Conservation (phyloP, 805 yeast genomes). For the Yamadazyma sp. region DNA sequence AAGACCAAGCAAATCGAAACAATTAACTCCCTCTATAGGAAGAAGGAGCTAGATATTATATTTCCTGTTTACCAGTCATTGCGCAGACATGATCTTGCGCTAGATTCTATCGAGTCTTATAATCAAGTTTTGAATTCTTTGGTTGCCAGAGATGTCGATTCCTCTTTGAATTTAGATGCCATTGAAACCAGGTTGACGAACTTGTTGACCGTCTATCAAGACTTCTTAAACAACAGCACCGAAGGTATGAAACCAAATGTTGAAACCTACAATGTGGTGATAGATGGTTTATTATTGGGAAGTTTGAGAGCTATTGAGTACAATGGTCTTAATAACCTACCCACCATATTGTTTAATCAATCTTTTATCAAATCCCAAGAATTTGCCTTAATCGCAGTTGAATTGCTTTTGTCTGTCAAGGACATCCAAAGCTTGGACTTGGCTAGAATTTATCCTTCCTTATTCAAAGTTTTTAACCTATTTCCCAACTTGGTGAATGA, state of each 20-base stretch:
- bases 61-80: constrained; percentile 44
- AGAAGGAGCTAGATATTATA: constrained; percentile 31
- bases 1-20: constrained; percentile 11
- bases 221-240: constrained; percentile 39
- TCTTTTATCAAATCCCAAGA: constrained; percentile 44
- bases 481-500: constrained; percentile 29
- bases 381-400: constrained; percentile 44
- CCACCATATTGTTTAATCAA: constrained; percentile 34
- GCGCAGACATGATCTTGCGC: constrained; percentile 31
- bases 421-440: constrained; percentile 35
- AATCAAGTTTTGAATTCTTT: constrained; percentile 57
- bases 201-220: constrained; percentile 66
- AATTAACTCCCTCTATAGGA: constrained; percentile 6
- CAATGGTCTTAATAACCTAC: constrained; percentile 11
- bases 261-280: constrained; percentile 50
- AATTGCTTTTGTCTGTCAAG: constrained; percentile 47
- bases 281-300: constrained; percentile 52
- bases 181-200: constrained; percentile 62
- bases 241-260: constrained; percentile 49
- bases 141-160: constrained; percentile 48
- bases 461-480: constrained; percentile 28
- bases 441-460: constrained; percentile 32
- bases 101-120: constrained; percentile 54
- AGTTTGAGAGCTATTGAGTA: constrained; percentile 36
- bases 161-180: constrained; percentile 28